These are phyloP conservation scores for Globisporangium nagaii DNA, from an alignment of 352 stramenopile species.

Conservation along the genomic window DNA sequence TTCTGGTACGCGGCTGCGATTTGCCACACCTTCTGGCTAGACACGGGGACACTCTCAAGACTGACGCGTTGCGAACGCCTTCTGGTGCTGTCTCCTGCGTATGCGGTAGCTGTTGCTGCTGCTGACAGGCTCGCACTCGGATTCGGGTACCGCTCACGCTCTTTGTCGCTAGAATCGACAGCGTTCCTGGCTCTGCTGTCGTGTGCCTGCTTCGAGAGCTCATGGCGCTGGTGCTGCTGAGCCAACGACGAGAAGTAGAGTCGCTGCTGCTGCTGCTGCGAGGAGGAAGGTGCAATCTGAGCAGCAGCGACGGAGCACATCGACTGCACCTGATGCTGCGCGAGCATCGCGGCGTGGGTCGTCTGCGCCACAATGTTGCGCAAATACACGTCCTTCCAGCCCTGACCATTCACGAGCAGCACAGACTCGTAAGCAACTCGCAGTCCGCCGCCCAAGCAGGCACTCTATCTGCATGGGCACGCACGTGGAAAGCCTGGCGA, in stretches of 20 bases:
- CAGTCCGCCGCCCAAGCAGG: too few relatives aligned
- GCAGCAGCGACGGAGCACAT: background rate
- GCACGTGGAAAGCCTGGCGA: slow-evolving; percentile 20
- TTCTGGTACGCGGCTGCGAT: too few relatives aligned
- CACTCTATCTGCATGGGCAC: too few relatives aligned
- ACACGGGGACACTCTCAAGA: too few relatives aligned
- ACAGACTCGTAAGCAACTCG: background rate
- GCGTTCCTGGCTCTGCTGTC: background rate
- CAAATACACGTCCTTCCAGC: slow-evolving; percentile 53
- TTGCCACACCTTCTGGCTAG: too few relatives aligned
- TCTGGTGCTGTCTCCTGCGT: too few relatives aligned
- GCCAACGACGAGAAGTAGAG: slow-evolving; percentile 10
- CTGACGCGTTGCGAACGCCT: too few relatives aligned
- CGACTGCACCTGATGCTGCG: slow-evolving; percentile 11
- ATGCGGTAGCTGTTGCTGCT: too few relatives aligned
- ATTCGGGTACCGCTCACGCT: background rate
- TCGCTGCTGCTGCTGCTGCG: background rate
- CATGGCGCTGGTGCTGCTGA: slow-evolving; percentile 4
- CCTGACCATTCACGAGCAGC: too few relatives aligned
- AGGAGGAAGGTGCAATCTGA: background rate
- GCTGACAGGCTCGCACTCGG: background rate
- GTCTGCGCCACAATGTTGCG: slow-evolving; percentile 41
- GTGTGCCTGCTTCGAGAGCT: background rate
- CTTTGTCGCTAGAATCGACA: background rate
- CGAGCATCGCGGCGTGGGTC: slow-evolving; percentile 63